A percentile compares a stretch with the other conserved stretches of the same genome.
phyloP scores from a whole-genome alignment of 306 rosid genomes.

The Potentilla sterilis region DNA sequence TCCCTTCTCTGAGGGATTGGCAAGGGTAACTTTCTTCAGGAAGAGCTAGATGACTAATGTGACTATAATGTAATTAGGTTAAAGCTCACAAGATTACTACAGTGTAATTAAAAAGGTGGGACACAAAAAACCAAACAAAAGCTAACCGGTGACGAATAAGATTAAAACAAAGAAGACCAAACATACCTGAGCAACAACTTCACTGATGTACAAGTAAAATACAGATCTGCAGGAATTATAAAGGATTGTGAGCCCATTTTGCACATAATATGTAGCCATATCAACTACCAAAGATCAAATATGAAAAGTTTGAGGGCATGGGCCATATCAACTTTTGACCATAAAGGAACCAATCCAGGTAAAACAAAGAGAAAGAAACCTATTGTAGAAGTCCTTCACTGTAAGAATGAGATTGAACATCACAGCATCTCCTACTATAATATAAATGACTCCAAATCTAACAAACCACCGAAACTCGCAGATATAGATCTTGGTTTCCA shows the following conservation, averaged over 20 bases:
- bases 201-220: conserved; percentile 70
- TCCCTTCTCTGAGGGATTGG: background rate
- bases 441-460: conserved; percentile 73
- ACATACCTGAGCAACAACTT: conserved; percentile 74
- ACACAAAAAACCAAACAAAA: background rate
- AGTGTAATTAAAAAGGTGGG: background rate
- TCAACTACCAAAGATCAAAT: background rate
- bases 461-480: conserved; percentile 80
- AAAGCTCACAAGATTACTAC: background rate
- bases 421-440: conserved; percentile 72
- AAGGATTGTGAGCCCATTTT: conserved; percentile 19
- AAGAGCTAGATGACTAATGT: background rate
- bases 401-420: conserved; percentile 75
- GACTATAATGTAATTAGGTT: background rate
- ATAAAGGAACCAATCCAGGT: background rate
- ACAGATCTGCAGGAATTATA: conserved; percentile 54
- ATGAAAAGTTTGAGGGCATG: background rate
- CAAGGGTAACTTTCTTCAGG: background rate
- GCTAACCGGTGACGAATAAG: conserved; percentile 3
- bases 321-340: background rate
- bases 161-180: conserved; percentile 4
- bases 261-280: background rate
- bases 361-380: conserved; percentile 47
- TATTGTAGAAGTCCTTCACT: conserved; percentile 53
- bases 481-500: conserved; percentile 79